phyloP scores from a whole-genome alignment of 2,329 filamentous ascomycete species.

The Trichoderma semiorbis region DNA sequence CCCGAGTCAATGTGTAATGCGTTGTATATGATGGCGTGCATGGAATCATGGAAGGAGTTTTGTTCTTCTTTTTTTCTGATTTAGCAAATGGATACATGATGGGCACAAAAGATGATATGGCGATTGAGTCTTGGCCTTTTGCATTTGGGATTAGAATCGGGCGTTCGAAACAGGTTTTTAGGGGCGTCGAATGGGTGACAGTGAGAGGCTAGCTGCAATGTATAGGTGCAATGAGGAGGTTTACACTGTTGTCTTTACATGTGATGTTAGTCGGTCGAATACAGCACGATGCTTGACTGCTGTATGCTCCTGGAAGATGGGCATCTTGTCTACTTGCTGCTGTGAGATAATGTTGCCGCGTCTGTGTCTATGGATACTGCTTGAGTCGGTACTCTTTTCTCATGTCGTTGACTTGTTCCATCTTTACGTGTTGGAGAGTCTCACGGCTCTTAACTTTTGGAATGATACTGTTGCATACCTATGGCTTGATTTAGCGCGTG shows the following conservation, averaged over 20 bases:
- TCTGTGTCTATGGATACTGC: neutral
- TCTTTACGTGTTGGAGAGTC: neutral
- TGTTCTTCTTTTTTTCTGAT: neutral
- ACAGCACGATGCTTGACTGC: neutral
- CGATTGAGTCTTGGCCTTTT: neutral
- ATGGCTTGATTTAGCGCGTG: neutral
- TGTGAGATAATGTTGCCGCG: neutral
- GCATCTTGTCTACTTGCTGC: fast-evolving
- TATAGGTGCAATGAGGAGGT: neutral
- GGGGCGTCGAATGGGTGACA: neutral
- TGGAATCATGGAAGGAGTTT: neutral
- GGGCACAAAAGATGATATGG: neutral
- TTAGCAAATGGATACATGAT: constrained; percentile 4
- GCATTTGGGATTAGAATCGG: neutral
- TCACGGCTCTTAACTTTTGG: neutral
- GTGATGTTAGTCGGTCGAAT: neutral
- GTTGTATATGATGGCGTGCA: constrained; percentile 11
- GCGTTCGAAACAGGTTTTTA: neutral
- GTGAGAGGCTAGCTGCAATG: neutral
- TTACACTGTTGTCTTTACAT: neutral
- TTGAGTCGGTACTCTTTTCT: neutral
- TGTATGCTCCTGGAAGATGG: neutral
- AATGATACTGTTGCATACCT: neutral
- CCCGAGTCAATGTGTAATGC: neutral
- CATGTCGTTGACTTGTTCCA: neutral